Evolutionary conservation across 305 asterid genomes (phyloP), one percentile per base, ranked within the genome.

Genomic region (Fraxinus angustifolia): DNA sequence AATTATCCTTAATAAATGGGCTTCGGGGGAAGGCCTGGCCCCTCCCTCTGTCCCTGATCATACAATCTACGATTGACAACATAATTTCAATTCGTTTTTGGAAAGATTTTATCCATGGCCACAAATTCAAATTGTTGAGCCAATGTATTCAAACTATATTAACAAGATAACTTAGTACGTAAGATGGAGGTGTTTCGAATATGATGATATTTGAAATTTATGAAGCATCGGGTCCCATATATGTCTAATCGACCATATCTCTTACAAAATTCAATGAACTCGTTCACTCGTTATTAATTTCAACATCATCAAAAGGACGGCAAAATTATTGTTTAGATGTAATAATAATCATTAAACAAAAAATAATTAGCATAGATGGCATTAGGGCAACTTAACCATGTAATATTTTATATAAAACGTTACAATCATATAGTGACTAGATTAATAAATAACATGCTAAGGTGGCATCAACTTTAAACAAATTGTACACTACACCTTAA

Each of bases 371-470:
- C 73, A 28, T 28, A 11, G 30, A 70, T 71, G 8, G 17, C 1
- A 48, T 33, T 70, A 70, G 10, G 12, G 74, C 16, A 34, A 30
- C 74, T 30, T 74, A 60, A 76, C 62, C 84, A 83, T 78, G 7
- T 45, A 53, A 56, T 23, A 6, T 73, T 42, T 5, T 26, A 6
- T 16, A 11, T 73, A 36, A 21, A 36, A 83, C 12, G 77, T 50
- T 28, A 75, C 78, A 16, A 84, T 83, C 60, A 58, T 42, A 34
- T 42, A 80, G 75, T 33, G 67, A 87, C 35, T 79, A 75, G 83
- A 75, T 82, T 78, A 81, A 30, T 78, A 71, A 78, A 53, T 56
- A 50, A 67, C 73, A 76, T 12, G 56, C 70, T 79, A 58, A 78
- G 86, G 85, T 83, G 84, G 82, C 82, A 36, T 53, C 33, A 28